phyloP scores from a whole-genome alignment of 441 rosid genomes.

The Erodium chrysanthum region DNA sequence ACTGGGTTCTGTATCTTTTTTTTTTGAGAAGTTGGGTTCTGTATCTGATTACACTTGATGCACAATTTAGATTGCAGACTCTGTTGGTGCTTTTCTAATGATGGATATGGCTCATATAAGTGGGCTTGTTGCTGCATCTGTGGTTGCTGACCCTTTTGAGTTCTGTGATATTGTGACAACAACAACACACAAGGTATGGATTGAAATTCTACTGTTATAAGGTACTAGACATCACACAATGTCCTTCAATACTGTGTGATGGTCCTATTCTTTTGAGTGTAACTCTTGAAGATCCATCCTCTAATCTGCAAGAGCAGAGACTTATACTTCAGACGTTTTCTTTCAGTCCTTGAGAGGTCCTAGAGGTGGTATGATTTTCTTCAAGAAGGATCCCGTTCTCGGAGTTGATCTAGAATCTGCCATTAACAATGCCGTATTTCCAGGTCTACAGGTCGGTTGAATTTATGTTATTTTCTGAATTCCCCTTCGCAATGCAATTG shows the following conservation, averaged over 20 bases:
- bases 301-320: not conserved
- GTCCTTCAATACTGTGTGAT: not conserved
- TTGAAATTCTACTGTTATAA: not conserved
- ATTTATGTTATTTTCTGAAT: not conserved
- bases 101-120: constrained; percentile 24
- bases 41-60: not conserved
- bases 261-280: not conserved
- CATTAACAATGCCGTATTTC: constrained; percentile 23
- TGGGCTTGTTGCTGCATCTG: constrained; percentile 24
- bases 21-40: not conserved
- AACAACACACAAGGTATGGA: constrained; percentile 22
- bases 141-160: constrained; percentile 24
- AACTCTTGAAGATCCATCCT: not conserved
- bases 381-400: constrained; percentile 18
- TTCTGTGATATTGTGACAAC: constrained; percentile 23
- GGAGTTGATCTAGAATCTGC: constrained; percentile 19
- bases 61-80: constrained; percentile 2
- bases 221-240: not conserved
- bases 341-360: constrained; percentile 23
- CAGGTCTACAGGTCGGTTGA: constrained; percentile 13
- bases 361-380: constrained; percentile 26
- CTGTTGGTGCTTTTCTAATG: constrained; percentile 17
- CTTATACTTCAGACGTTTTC: not conserved
- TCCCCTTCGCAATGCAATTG: not conserved
- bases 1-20: not conserved